phyloP scores from a whole-genome alignment of 106 monocot genomes.

The Iris macrosiphon region DNA sequence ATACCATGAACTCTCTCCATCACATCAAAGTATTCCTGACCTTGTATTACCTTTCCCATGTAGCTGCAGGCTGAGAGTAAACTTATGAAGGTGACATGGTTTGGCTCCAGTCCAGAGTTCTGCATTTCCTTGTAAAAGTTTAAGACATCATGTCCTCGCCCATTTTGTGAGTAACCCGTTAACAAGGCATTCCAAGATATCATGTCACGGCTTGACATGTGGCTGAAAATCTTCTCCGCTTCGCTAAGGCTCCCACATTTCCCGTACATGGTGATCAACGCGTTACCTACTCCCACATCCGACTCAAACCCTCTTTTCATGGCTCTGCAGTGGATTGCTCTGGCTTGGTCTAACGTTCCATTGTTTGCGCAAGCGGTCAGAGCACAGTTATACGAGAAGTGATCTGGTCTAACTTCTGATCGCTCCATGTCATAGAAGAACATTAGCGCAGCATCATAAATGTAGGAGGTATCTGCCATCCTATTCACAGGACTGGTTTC shows the following conservation, averaged over 20 bases:
- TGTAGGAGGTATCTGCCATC: background rate
- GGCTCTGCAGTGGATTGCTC: slow-evolving; percentile 21
- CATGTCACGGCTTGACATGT: background rate
- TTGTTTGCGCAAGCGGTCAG: slow-evolving; percentile 20
- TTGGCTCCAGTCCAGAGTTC: slow-evolving; percentile 12
- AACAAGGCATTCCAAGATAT: slow-evolving; percentile 20
- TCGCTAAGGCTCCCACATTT: slow-evolving; percentile 26
- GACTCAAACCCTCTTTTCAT: slow-evolving; percentile 19
- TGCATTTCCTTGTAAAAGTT: slow-evolving; percentile 19
- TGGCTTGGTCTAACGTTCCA: slow-evolving; percentile 26
- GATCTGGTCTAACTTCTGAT: slow-evolving; percentile 23
- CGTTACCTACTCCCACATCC: slow-evolving; percentile 25
- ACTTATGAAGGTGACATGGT: slow-evolving; percentile 29
- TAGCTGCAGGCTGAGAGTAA: slow-evolving; percentile 29
- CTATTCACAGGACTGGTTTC: background rate
- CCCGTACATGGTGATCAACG: slow-evolving; percentile 26
- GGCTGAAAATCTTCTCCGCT: slow-evolving; percentile 10
- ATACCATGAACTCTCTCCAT: slow-evolving; percentile 21
- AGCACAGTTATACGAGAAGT: slow-evolving; percentile 33
- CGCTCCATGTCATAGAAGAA: slow-evolving; percentile 23
- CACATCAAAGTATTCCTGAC: slow-evolving; percentile 6
- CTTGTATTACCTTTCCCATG: slow-evolving; percentile 19
- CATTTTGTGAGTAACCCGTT: slow-evolving; percentile 24
- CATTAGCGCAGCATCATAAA: slow-evolving; percentile 7
- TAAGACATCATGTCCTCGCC: slow-evolving; percentile 13